phyloP scores from a whole-genome alignment of 768 basidiomycete genomes.

The Pholiota microspora region DNA sequence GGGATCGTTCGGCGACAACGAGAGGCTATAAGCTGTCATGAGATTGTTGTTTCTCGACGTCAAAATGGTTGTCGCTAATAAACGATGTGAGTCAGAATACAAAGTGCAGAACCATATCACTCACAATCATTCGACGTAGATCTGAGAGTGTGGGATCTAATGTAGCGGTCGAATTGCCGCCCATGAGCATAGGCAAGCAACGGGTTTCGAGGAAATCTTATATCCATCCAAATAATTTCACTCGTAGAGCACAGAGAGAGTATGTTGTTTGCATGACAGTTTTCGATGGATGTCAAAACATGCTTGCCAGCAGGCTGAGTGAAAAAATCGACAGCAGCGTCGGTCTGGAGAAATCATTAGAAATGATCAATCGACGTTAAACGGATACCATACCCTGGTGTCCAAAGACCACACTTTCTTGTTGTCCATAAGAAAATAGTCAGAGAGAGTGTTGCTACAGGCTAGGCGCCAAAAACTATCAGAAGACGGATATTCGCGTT shows the following conservation, averaged over 20 bases:
- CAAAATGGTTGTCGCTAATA: slow-evolving; percentile 31
- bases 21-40: slow-evolving; percentile 64
- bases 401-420: slow-evolving; percentile 45
- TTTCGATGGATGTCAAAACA: slow-evolving; percentile 54
- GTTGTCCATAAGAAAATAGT: slow-evolving; percentile 48
- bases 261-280: slow-evolving; percentile 38
- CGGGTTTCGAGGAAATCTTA: slow-evolving; percentile 53
- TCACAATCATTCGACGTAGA: background rate
- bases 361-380: background rate
- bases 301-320: slow-evolving; percentile 30
- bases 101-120: background rate
- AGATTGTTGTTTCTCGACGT: slow-evolving; percentile 59
- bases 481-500: background rate
- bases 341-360: slow-evolving; percentile 11
- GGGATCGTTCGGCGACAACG: slow-evolving; percentile 35
- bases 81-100: slow-evolving; percentile 9
- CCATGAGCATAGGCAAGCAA: slow-evolving; percentile 62
- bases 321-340: slow-evolving; percentile 19
- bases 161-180: slow-evolving; percentile 57
- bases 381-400: slow-evolving; percentile 46
- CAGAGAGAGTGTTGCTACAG: slow-evolving; percentile 27
- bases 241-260: slow-evolving; percentile 58
- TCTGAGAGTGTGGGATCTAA: slow-evolving; percentile 37
- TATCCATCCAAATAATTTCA: slow-evolving; percentile 70
- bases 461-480: slow-evolving; percentile 54